phyloP scores from a whole-genome alignment of 768 basidiomycete species.

The Lyophyllum semitale region DNA sequence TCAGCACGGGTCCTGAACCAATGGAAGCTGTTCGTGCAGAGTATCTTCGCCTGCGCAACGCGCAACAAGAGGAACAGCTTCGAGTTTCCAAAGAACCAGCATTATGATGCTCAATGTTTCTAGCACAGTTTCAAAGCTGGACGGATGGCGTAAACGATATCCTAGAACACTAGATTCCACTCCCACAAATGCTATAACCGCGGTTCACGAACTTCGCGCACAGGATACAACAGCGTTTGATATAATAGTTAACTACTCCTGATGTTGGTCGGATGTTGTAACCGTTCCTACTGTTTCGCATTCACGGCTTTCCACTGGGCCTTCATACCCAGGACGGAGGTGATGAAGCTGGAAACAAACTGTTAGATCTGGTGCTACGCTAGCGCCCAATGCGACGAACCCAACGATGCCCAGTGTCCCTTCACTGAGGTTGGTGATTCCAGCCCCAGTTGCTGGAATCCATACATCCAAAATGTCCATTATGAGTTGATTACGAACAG shows the following conservation, averaged over 20 bases:
- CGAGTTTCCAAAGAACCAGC: neutral
- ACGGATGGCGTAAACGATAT: neutral
- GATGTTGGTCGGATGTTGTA: neutral
- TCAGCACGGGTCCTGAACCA: conserved; percentile 71
- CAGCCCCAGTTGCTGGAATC: conserved; percentile 85
- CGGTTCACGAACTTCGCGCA: neutral
- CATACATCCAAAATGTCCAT: conserved; percentile 87
- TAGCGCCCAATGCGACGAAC: conserved; percentile 38
- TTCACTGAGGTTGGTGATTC: conserved; percentile 77
- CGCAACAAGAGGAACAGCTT: conserved; percentile 27
- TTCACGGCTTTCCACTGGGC: conserved; percentile 65
- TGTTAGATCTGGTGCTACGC: conserved; percentile 4
- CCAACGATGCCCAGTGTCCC: conserved; percentile 85
- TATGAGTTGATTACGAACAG: conserved; percentile 75
- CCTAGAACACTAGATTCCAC: neutral
- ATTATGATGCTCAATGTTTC: neutral
- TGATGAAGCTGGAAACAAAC: conserved; percentile 52
- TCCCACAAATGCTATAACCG: neutral
- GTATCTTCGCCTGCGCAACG: conserved; percentile 67
- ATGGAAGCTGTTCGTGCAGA: conserved; percentile 74
- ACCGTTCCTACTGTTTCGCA: conserved; percentile 35
- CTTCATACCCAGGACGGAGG: conserved; percentile 69
- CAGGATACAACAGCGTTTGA: neutral
- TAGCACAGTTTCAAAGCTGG: neutral
- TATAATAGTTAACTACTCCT: neutral